Conservation (phyloP, 805 yeast genomes). For the Geotrichum ghanense region DNA sequence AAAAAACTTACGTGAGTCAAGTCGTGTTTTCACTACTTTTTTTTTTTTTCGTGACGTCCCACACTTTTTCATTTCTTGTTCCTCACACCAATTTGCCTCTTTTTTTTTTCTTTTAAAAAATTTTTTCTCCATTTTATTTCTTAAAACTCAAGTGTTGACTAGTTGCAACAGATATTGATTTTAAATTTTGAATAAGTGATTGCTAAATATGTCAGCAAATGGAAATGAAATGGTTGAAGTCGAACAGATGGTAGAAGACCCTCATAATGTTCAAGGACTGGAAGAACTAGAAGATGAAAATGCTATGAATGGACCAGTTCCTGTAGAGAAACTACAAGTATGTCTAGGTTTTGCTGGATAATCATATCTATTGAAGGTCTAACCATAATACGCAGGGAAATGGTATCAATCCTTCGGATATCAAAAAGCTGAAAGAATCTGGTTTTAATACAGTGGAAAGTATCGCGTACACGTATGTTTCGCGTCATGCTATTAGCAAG, state of each 20-base stretch:
- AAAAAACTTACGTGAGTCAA: too few species aligned
- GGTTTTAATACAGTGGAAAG: slow-evolving; percentile 88
- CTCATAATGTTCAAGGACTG: not conserved
- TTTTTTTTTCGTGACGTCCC: too few species aligned
- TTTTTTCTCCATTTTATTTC: not conserved
- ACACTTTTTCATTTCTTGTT: too few species aligned
- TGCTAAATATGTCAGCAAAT: too few species aligned
- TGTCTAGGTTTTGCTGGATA: slow-evolving; percentile 6
- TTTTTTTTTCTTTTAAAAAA: too few species aligned
- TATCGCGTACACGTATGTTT: slow-evolving; percentile 64
- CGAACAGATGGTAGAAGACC: too few species aligned
- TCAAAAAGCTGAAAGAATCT: slow-evolving; percentile 66
- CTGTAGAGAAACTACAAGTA: slow-evolving; percentile 37
- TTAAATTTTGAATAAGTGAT: too few species aligned
- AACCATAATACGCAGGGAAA: slow-evolving; percentile 40
- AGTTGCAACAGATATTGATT: too few species aligned
- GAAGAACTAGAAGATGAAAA: slow-evolving; percentile 38
- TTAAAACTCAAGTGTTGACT: not conserved
- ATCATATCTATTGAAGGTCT: not conserved
- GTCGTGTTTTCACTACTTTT: too few species aligned
- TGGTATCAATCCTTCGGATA: slow-evolving; percentile 73
- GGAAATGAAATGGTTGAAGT: not conserved
- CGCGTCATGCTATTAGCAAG: not conserved
- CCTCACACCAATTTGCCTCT: too few species aligned
- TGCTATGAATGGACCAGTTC: slow-evolving; percentile 45